Evolutionary conservation across 805 yeast species (phyloP).

Genomic region (Zygosaccharomyces rouxii): DNA sequence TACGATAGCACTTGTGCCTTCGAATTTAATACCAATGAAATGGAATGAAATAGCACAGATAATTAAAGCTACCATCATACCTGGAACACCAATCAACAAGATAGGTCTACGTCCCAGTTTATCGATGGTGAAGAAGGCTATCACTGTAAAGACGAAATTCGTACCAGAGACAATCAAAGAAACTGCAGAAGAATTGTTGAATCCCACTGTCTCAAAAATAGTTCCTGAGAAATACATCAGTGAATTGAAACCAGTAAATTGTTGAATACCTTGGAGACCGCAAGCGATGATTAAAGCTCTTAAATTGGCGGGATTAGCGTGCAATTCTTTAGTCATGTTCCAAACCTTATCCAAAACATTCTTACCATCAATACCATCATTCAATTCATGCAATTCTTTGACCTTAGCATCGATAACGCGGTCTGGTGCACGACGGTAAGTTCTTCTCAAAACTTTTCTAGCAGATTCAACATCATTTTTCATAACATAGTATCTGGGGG

Average conservation of each 20-base stretch:
- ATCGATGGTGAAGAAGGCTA: slow-evolving; percentile 86
- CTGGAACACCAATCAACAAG: slow-evolving; percentile 74
- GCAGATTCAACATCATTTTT: slow-evolving; percentile 65
- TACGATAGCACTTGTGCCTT: slow-evolving; percentile 43
- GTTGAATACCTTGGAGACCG: slow-evolving; percentile 94
- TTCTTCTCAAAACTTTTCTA: slow-evolving; percentile 54
- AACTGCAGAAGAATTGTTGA: slow-evolving; percentile 85
- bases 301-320: slow-evolving; percentile 68
- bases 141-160: slow-evolving; percentile 79
- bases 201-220: slow-evolving; percentile 87
- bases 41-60: slow-evolving; percentile 91
- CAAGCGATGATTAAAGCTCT: slow-evolving; percentile 88
- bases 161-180: slow-evolving; percentile 92
- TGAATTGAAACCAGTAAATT: slow-evolving; percentile 94
- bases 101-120: slow-evolving; percentile 83
- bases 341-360: slow-evolving; percentile 47
- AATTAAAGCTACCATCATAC: slow-evolving; percentile 72
- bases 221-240: slow-evolving; percentile 94
- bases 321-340: slow-evolving; percentile 61
- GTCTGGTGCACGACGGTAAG: slow-evolving; percentile 60
- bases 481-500: slow-evolving; percentile 86
- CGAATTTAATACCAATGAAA: slow-evolving; percentile 61
- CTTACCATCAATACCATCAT: slow-evolving; percentile 44
- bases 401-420: slow-evolving; percentile 63
- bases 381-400: slow-evolving; percentile 53